Evolutionary conservation across 2,329 filamentous ascomycete species (phyloP).

Genomic region (Fusarium cyanostomum): DNA sequence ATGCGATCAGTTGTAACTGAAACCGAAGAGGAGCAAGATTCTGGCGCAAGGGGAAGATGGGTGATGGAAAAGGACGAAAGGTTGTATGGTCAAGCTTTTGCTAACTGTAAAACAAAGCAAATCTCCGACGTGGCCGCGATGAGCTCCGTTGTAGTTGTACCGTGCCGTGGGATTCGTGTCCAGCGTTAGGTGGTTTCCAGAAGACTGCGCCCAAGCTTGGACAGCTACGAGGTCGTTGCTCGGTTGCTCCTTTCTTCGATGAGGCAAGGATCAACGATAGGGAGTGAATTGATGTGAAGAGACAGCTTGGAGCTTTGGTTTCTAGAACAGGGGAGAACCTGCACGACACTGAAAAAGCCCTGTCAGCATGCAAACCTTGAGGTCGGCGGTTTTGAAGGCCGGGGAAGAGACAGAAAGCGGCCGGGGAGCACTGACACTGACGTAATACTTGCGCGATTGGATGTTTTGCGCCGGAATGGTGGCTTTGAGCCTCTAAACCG

Average conservation of each 20-base stretch:
- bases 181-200: conserved; percentile 36
- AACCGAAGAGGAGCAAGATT: conserved; percentile 18
- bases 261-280: conserved; percentile 10
- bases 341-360: conserved; percentile 14
- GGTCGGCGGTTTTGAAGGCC: conserved; percentile 17
- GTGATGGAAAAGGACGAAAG: conserved; percentile 5
- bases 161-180: conserved; percentile 38
- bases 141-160: conserved; percentile 12
- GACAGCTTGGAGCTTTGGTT: conserved; percentile 10
- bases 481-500: conserved; percentile 30
- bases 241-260: conserved; percentile 10
- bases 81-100: conserved; percentile 12
- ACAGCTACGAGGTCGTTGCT: conserved; percentile 39
- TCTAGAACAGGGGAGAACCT: conserved; percentile 14
- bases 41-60: conserved; percentile 19
- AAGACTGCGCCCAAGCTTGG: conserved; percentile 36
- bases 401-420: conserved; percentile 32
- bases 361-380: conserved; percentile 18
- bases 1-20: conserved; percentile 35
- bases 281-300: conserved; percentile 2
- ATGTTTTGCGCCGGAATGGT: conserved; percentile 23
- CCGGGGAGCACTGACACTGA: conserved; percentile 35
- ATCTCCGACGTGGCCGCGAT: conserved; percentile 33
- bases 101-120: conserved; percentile 10
- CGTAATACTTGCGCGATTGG: conserved; percentile 35